phyloP scores from a whole-genome alignment of 2,329 filamentous ascomycete genomes.

The Fusarium foetens region DNA sequence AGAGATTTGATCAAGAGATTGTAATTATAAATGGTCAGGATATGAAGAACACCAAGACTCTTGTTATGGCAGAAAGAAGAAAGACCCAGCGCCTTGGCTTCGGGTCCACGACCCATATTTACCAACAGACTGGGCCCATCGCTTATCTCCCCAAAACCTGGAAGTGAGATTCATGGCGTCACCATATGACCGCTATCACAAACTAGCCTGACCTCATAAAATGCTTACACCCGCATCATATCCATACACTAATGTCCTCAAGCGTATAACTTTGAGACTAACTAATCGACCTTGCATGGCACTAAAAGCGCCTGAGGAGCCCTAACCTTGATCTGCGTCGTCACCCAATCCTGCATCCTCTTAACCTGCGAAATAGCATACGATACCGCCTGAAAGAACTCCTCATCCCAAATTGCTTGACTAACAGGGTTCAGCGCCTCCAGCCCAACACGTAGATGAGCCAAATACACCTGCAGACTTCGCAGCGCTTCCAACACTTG shows the following conservation, averaged over 20 bases:
- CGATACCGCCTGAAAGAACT: background rate
- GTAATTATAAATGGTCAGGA: too few relatives aligned
- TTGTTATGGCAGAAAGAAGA: background rate
- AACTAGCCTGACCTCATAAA: background rate
- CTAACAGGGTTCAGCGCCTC: background rate
- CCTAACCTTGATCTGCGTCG: background rate
- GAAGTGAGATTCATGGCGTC: background rate
- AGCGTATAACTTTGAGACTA: too few relatives aligned
- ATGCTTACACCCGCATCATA: too few relatives aligned
- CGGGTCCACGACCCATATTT: background rate
- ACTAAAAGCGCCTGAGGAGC: background rate
- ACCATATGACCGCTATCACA: background rate
- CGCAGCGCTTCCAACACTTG: background rate
- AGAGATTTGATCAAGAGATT: too few relatives aligned
- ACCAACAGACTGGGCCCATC: background rate
- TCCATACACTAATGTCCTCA: too few relatives aligned
- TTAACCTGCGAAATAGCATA: background rate
- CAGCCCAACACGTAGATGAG: accelerated
- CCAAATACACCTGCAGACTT: background rate
- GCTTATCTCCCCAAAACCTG: background rate
- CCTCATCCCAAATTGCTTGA: background rate
- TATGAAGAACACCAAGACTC: background rate
- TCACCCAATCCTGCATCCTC: slow-evolving; percentile 2
- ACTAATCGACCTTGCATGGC: background rate
- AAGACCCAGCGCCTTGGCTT: background rate